These are phyloP conservation scores for Pseudogymnoascus sp. DNA, from an alignment of 2,329 filamentous ascomycete genomes.

Conservation along the genomic window DNA sequence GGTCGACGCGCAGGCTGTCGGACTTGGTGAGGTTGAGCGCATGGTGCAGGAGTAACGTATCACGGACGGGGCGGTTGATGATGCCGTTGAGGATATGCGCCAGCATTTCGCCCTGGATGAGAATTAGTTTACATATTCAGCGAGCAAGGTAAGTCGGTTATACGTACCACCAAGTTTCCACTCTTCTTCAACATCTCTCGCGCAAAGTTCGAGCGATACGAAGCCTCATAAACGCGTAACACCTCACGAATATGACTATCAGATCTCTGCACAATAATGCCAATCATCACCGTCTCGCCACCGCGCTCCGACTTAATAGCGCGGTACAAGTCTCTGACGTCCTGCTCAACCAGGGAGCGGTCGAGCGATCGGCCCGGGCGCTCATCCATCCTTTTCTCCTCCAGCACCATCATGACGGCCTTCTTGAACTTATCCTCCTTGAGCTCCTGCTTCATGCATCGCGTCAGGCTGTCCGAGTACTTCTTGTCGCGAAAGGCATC, in stretches of 20 bases:
- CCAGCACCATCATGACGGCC: slow-evolving; percentile 74
- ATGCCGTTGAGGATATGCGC: slow-evolving; percentile 94
- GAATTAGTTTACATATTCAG: background rate
- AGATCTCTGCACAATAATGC: slow-evolving; percentile 71
- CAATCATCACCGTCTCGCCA: slow-evolving; percentile 80
- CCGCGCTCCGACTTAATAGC: slow-evolving; percentile 67
- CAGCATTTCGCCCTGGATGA: slow-evolving; percentile 73
- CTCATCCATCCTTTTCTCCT: slow-evolving; percentile 79
- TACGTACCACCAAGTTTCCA: slow-evolving; percentile 81
- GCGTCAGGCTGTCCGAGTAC: slow-evolving; percentile 70
- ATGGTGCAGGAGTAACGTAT: slow-evolving; percentile 84
- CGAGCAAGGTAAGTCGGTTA: background rate
- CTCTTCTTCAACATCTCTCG: slow-evolving; percentile 81
- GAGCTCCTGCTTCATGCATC: slow-evolving; percentile 86
- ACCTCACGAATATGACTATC: slow-evolving; percentile 78
- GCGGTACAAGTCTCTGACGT: slow-evolving; percentile 63
- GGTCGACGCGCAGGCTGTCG: slow-evolving; percentile 68
- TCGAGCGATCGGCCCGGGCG: slow-evolving; percentile 19
- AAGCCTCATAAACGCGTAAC: slow-evolving; percentile 65
- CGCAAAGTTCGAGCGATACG: slow-evolving; percentile 74
- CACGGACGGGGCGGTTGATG: slow-evolving; percentile 90
- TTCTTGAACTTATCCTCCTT: slow-evolving; percentile 95
- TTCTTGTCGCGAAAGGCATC: slow-evolving; percentile 85
- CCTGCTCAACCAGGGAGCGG: slow-evolving; percentile 53
- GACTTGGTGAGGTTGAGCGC: slow-evolving; percentile 63